Evolutionary conservation across 2,329 filamentous ascomycete species (phyloP), one percentile per base, ranked within the genome.

Genomic region (Tolypocladium amazonense): DNA sequence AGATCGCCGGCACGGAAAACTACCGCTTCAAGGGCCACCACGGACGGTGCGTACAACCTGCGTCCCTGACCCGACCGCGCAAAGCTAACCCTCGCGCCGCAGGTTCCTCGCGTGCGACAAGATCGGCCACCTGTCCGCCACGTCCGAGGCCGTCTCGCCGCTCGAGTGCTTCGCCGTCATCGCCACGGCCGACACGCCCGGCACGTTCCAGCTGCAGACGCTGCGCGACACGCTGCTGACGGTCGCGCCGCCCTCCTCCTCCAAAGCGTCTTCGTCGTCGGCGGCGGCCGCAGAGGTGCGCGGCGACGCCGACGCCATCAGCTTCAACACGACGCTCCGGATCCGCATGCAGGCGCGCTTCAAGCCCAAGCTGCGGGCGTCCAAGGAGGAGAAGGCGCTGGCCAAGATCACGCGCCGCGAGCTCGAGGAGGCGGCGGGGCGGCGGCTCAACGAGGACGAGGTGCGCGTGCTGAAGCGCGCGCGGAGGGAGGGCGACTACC

Each of bases 261-360:
- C 25, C 25, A 47, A 47, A 18, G 9, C n/a, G 2, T 47, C 43
- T 0, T 47, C 43, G 43, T 47, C 43, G 43, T 75, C 77, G 12
- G 76, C 75, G 30, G 76, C 77, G 18, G 76, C 77, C 61, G 68
- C 85, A 0, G 88, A 92, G 65, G 79, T 95, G 15, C 85, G 90
- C 38, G 92, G 90, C 56, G 91, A 96, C 71, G 88, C 85, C 9
- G 84, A 87, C 18, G 75, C 77, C 11, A 83, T 86, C 57, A 82
- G 79, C 5, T 89, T 89, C 68, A 83, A 82, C 66, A 91, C 90
- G 12, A 88, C 86, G 8, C 72, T 96, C 62, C 82, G 90, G 56
- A 84, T 97, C 67, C 88, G 92, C 58, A 97, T 97, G 92, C 93
- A 97, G 76, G 91, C 93, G 27, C 82, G 90, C 57, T 97, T 96